Conservation (phyloP, 2,329 filamentous ascomycete genomes). For the Fusarium scirpi region DNA sequence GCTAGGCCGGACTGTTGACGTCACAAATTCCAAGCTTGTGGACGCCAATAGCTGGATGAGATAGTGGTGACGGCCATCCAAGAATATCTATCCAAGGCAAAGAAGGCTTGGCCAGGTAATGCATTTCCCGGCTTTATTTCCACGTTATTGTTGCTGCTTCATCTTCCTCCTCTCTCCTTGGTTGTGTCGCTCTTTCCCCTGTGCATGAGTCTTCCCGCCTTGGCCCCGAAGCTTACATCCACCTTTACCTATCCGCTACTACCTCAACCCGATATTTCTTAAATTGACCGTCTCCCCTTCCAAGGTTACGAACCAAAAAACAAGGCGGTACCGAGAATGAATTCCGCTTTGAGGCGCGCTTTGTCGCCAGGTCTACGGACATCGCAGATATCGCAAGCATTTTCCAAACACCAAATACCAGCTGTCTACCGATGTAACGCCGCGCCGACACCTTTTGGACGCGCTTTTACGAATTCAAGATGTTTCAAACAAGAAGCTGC, state of each 20-base stretch:
- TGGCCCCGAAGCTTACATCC: conserved; percentile 25
- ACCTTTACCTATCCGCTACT: background rate
- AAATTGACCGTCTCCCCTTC: background rate
- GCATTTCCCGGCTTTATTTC: conserved; percentile 27
- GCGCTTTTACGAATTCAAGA: conserved; percentile 42
- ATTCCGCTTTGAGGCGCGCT: conserved; percentile 33
- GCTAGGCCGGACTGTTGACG: conserved; percentile 31
- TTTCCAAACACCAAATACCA: conserved; percentile 9
- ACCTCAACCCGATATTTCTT: background rate
- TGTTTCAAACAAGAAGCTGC: conserved; percentile 23
- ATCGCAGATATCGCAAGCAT: conserved; percentile 5
- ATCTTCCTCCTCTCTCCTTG: background rate
- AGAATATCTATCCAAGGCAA: background rate
- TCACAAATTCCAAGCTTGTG: conserved; percentile 19
- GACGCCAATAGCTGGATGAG: conserved; percentile 23
- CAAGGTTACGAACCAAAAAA: background rate
- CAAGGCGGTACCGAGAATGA: conserved; percentile 29
- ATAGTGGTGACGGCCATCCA: conserved; percentile 29
- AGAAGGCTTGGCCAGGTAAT: conserved; percentile 2
- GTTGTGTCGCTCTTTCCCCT: background rate
- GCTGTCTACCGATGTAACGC: conserved; percentile 13
- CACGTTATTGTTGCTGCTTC: background rate
- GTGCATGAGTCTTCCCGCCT: conserved; percentile 1
- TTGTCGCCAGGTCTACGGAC: conserved; percentile 29
- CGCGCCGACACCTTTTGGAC: conserved; percentile 1